Evolutionary conservation across 257 asterid genomes (phyloP), one percentile per base, ranked within the genome.

Genomic region (Rehmannia glutinosa): DNA sequence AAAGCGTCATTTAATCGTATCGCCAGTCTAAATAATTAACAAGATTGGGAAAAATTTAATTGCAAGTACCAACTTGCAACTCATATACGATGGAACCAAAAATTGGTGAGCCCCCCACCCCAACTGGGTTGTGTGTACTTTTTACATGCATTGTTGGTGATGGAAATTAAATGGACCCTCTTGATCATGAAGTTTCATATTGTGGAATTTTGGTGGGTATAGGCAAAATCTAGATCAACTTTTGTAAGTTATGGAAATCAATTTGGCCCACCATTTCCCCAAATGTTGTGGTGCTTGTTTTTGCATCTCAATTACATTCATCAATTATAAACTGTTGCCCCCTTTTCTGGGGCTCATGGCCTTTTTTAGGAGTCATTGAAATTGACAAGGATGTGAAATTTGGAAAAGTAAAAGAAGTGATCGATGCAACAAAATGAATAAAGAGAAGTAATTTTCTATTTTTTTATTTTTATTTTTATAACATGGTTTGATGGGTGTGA

Each of bases 61-160:
- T 49, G 62, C 30, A 39, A 33, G 41, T 4, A 24, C 53, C 64
- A 42, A 60, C 25, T 58, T 16, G 73, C 52, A 24, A 27, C 50
- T 3, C 60, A 39, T 28, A 16, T 1, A 35, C 16, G 9, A 5
- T 41, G 45, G 1, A 21, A 10, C 30, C 24, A 42, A 30, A 23
- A 47, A 16, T 7, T 36, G 61, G 76, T 68, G 82, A 38, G 76
- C 58, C 76, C 74, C 73, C 68, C n/a, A n/a, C 30, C 78, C 47
- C 52, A 46, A 52, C 13, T 59, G 32, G 32, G 35, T 8, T 10
- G 51, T 51, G 66, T 21, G 20, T 43, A 28, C 36, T 33, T 33
- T 35, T 66, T 72, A 74, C 80, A 71, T 66, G 80, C 54, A 28
- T 66, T 61, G 77, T 74, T 27, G 70, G 73, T 41, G 38, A 59